A percentile compares a stretch with the other conserved stretches of the same genome.
Conservation (phyloP, 169 alveolate genomes). For the Plasmodium gallinaceum region DNA sequence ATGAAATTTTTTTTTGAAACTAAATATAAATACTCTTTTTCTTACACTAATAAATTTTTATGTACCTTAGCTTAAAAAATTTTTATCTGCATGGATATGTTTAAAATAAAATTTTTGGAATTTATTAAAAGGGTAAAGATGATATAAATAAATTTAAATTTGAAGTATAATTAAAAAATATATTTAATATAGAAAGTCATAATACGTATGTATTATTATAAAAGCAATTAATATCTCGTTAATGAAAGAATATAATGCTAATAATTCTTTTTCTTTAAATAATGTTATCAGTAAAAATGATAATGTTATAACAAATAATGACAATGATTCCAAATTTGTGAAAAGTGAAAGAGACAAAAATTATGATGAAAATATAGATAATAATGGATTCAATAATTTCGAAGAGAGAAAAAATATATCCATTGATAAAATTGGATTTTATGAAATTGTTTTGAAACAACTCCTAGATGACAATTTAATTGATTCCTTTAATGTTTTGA, state of each 20-base stretch:
- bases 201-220: no score
- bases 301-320: not conserved
- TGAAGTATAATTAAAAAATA: no score
- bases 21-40: no score
- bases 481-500: constrained; percentile 37
- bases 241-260: constrained; percentile 48
- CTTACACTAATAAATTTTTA: no score
- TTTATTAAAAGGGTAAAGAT: no score
- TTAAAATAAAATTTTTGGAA: no score
- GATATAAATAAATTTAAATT: no score
- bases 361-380: not conserved
- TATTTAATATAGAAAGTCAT: no score
- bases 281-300: not conserved
- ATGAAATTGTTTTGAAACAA: constrained; percentile 51
- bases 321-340: not conserved
- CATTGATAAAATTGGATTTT: constrained; percentile 58
- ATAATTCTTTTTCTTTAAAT: constrained; percentile 19
- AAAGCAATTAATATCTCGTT: not conserved
- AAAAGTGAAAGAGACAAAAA: not conserved
- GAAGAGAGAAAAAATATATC: constrained; percentile 1
- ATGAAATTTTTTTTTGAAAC: no score
- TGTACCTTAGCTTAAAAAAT: no score
- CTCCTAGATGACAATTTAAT: constrained; percentile 41
- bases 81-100: no score
- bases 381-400: not conserved